Evolutionary conservation across 2,329 filamentous ascomycete genomes (phyloP).

Genomic region (Cladosporium sp.): DNA sequence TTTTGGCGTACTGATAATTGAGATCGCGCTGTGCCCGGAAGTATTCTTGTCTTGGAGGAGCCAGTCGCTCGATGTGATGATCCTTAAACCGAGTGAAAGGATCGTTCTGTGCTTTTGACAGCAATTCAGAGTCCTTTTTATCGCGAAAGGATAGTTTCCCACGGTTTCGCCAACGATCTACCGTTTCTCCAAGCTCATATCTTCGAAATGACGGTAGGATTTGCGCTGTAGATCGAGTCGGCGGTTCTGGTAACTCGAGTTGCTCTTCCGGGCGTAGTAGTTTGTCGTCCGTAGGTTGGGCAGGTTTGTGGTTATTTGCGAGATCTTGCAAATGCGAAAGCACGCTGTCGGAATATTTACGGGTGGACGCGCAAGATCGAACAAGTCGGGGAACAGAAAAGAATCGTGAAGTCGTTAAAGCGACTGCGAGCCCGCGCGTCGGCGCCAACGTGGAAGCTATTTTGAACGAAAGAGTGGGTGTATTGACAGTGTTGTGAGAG

Average conservation of each 20-base stretch:
- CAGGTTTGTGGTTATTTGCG: not conserved
- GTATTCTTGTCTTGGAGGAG: not conserved
- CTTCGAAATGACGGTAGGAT: not conserved
- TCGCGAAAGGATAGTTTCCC: not conserved
- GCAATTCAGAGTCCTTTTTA: not conserved
- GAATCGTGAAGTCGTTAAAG: constrained; percentile 8
- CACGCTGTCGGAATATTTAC: constrained; percentile 4
- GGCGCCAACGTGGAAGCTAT: constrained; percentile 5
- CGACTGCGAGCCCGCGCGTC: constrained; percentile 1
- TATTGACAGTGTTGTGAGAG: not conserved
- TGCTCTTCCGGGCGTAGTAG: not conserved
- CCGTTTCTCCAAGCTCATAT: constrained; percentile 7
- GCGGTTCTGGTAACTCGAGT: not conserved
- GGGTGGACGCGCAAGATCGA: not conserved
- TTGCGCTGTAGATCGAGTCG: not conserved
- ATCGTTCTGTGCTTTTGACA: not conserved
- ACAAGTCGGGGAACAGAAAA: not conserved
- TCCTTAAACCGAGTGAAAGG: not conserved
- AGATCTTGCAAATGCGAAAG: not conserved
- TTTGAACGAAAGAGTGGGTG: not conserved
- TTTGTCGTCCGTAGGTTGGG: not conserved
- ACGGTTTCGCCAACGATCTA: constrained; percentile 4
- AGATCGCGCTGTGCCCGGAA: not conserved
- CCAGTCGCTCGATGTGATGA: not conserved
- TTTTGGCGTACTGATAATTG: not conserved